Evolutionary conservation across 1,139 yeast genomes (phyloP), one percentile per base, ranked within the genome.

Genomic region (Pichia sp.): DNA sequence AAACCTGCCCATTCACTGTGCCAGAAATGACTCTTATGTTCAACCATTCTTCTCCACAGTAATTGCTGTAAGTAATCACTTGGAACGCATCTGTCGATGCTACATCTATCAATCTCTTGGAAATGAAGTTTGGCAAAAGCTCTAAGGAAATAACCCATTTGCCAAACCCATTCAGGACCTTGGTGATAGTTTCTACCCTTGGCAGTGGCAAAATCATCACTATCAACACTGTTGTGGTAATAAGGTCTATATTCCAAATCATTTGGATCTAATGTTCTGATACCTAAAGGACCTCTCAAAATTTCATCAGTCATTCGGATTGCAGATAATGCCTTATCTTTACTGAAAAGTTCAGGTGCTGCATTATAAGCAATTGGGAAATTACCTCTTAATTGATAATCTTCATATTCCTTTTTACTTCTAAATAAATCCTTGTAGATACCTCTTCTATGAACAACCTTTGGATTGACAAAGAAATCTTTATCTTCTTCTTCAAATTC

Each of bases 121-220:
- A 72, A 67, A 55, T 81, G 81, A 65, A 85, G 81, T 44, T 69
- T 65, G 40, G 75, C 68, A 62, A 73, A 82, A 0, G 98, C 96
- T 53, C 97, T 76, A 56, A 93, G 68, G 63, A 88, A 91, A 67
- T 81, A 90, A 1, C 99, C 99, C 34, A 76, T 75, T 52, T 83
- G 80, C 97, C 98, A 93, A 20, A 87, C 84, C 99, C 99, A 93
- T 65, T 93, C 99, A 2, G 99, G 99, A 2, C 99, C 99, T 68
- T 93, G 98, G 66, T 93, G 99, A 66, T 93, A 93, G 67, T 93
- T 93, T 60, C 98, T 77, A 18, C 99, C 99, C 67, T 90, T 90
- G 6, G 98, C 76, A 0, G 98, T 90, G 1, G 95, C 90, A 72
- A 90, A 93, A 65, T 93, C 96, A 9, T 76, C 79, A 45, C 79